Conservation (phyloP, 805 yeast genomes). For the Blastobotrys peoriensis region DNA sequence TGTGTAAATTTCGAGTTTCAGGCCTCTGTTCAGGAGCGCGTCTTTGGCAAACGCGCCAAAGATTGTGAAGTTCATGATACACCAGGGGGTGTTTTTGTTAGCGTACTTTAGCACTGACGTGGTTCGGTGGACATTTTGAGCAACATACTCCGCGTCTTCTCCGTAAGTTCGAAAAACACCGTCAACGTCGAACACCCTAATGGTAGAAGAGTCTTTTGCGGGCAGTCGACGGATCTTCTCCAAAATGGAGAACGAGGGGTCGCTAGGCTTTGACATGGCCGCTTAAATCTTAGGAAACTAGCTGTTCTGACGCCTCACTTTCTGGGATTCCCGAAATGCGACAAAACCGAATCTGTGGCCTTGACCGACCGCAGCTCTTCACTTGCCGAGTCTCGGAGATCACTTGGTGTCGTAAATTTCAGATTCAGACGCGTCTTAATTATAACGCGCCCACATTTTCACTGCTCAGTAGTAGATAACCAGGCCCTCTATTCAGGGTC, state of each 20-base stretch:
- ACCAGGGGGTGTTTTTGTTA: slow-evolving; percentile 35
- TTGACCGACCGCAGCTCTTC: too few relatives aligned
- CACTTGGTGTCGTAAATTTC: too few relatives aligned
- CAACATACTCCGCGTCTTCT: slow-evolving; percentile 74
- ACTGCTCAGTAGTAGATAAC: too few relatives aligned
- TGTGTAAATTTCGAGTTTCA: slow-evolving; percentile 75
- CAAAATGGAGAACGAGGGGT: not conserved
- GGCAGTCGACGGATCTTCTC: not conserved
- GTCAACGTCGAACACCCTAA: slow-evolving; percentile 74
- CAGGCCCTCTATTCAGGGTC: too few relatives aligned
- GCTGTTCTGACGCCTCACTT: too few relatives aligned
- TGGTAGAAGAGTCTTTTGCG: slow-evolving; percentile 21
- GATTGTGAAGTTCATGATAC: slow-evolving; percentile 73
- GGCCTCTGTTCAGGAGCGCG: slow-evolving; percentile 63
- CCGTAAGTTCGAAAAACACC: slow-evolving; percentile 74
- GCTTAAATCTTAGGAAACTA: too few relatives aligned
- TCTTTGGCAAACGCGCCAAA: slow-evolving; percentile 57
- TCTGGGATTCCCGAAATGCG: too few relatives aligned
- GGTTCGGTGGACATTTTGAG: slow-evolving; percentile 79
- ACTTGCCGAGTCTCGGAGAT: too few relatives aligned
- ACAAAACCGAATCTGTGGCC: too few relatives aligned
- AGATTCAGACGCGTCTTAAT: too few relatives aligned
- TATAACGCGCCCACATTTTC: too few relatives aligned
- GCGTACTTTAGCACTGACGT: slow-evolving; percentile 63
- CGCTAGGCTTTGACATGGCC: not conserved